Percentiles rank a stretch among this genome's conserved stretches.
These are phyloP conservation scores for Boletus subcaerulescens DNA, from an alignment of 768 basidiomycete species.

Conservation along the genomic window DNA sequence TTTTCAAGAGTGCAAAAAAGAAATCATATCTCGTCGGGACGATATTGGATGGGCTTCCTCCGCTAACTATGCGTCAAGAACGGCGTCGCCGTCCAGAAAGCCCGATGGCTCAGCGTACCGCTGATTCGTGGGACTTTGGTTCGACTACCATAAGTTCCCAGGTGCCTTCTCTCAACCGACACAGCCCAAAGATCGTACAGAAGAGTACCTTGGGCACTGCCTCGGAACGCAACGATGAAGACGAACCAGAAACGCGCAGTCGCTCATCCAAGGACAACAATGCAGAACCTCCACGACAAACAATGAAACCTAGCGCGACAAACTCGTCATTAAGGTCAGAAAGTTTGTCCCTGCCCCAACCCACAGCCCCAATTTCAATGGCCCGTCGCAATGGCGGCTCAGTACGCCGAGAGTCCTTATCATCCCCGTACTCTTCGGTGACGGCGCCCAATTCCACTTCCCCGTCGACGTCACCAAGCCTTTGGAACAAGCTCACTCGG, in stretches of 20 bases:
- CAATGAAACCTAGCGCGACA: not conserved
- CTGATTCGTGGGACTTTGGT: conserved; percentile 83
- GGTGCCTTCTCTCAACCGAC: conserved; percentile 6
- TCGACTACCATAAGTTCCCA: conserved; percentile 42
- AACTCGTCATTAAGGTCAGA: not conserved
- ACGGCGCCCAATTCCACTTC: conserved; percentile 1
- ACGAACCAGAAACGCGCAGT: not conserved
- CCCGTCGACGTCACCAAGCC: conserved; percentile 7
- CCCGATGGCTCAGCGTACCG: conserved; percentile 43
- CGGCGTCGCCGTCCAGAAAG: conserved; percentile 45
- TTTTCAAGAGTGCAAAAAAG: conserved; percentile 80
- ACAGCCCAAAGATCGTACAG: conserved; percentile 2
- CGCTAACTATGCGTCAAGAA: conserved; percentile 71
- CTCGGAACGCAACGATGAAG: conserved; percentile 3
- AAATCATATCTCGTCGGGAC: conserved; percentile 73
- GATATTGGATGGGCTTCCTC: conserved; percentile 73
- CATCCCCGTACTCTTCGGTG: not conserved
- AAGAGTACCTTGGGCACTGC: conserved; percentile 4
- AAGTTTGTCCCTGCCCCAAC: not conserved
- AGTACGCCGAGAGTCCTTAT: not conserved
- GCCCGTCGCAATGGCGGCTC: not conserved
- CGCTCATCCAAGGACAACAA: conserved; percentile 1
- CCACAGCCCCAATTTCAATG: conserved; percentile 8
- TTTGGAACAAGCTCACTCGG: conserved; percentile 26
- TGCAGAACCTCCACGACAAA: not conserved